A percentile compares a stretch with the other conserved stretches of the same genome.
phyloP scores from a whole-genome alignment of 768 basidiomycete genomes.

The Auriscalpium microsporum region DNA sequence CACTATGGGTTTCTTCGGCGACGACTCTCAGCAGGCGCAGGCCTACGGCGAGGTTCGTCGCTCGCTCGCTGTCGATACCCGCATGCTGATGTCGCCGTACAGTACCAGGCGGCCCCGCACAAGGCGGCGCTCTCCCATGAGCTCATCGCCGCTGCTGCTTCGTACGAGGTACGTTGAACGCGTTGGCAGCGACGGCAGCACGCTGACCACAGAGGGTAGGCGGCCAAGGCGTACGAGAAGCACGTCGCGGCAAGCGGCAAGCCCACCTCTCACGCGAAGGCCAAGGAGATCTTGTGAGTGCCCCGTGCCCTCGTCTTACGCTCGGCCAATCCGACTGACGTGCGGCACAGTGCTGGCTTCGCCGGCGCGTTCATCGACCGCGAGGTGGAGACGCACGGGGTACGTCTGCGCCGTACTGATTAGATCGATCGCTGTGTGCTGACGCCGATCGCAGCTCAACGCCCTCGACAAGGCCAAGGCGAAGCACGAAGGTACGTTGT shows the following conservation, averaged over 20 bases:
- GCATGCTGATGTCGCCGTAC: background rate
- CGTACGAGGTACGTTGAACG: constrained; percentile 41
- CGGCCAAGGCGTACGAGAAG: constrained; percentile 54
- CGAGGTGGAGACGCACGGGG: constrained; percentile 52
- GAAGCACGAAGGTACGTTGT: constrained; percentile 27
- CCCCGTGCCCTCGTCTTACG: background rate
- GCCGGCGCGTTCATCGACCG: constrained; percentile 46
- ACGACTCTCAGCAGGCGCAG: constrained; percentile 33
- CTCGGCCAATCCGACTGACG: too few species aligned
- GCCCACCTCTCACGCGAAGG: constrained; percentile 40
- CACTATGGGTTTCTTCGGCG: constrained; percentile 35
- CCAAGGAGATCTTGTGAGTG: constrained; percentile 45
- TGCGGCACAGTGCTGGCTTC: constrained; percentile 38
- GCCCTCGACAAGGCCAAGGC: constrained; percentile 35
- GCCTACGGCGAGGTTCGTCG: constrained; percentile 34
- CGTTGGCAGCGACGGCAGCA: too few species aligned
- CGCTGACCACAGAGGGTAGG: constrained; percentile 26
- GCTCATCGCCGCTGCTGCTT: constrained; percentile 56
- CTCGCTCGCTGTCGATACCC: background rate
- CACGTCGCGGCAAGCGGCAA: constrained; percentile 44
- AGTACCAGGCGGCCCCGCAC: constrained; percentile 47
- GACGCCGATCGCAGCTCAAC: constrained; percentile 28
- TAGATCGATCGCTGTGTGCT: background rate
- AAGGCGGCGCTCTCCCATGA: constrained; percentile 57
- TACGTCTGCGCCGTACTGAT: constrained; percentile 16